These are phyloP conservation scores for Labyrinthula sp. DNA, from an alignment of 352 stramenopile genomes.

Conservation along the genomic window DNA sequence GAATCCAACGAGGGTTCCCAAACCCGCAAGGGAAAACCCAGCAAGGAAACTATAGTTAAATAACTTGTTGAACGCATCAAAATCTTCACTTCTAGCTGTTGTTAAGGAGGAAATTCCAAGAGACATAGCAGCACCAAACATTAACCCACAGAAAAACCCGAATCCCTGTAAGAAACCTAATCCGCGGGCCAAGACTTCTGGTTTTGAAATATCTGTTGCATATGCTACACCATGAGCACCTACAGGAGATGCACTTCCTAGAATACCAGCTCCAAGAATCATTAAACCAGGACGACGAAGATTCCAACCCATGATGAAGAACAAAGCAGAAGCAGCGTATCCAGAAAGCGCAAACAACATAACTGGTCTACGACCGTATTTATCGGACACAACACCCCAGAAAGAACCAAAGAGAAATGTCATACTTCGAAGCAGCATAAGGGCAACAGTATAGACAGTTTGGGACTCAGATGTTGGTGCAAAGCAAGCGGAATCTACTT, in stretches of 20 bases:
- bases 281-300: slow-evolving; percentile 17
- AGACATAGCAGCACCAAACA: slow-evolving; percentile 19
- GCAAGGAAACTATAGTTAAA: slow-evolving; percentile 21
- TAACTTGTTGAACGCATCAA: slow-evolving; percentile 25
- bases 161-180: slow-evolving; percentile 26
- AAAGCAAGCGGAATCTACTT: slow-evolving; percentile 27
- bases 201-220: slow-evolving; percentile 22
- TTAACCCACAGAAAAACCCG: slow-evolving; percentile 26
- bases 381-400: slow-evolving; percentile 7
- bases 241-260: slow-evolving; percentile 15
- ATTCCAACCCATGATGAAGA: slow-evolving; percentile 26
- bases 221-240: slow-evolving; percentile 22
- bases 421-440: slow-evolving; percentile 25
- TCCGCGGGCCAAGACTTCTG: slow-evolving; percentile 22
- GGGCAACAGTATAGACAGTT: slow-evolving; percentile 7
- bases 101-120: slow-evolving; percentile 7
- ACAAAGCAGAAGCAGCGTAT: slow-evolving; percentile 8
- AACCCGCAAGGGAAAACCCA: slow-evolving; percentile 2
- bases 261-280: slow-evolving; percentile 24
- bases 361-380: slow-evolving; percentile 16
- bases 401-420: slow-evolving; percentile 26
- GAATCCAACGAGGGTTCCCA: slow-evolving; percentile 2
- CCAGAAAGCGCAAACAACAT: slow-evolving; percentile 12
- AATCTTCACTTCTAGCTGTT: slow-evolving; percentile 4
- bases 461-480: slow-evolving; percentile 21